A percentile compares a stretch with the other conserved stretches of the same genome.
These are phyloP conservation scores for Geotrichum restrictum DNA, from an alignment of 1,139 yeast genomes.

Conservation along the genomic window DNA sequence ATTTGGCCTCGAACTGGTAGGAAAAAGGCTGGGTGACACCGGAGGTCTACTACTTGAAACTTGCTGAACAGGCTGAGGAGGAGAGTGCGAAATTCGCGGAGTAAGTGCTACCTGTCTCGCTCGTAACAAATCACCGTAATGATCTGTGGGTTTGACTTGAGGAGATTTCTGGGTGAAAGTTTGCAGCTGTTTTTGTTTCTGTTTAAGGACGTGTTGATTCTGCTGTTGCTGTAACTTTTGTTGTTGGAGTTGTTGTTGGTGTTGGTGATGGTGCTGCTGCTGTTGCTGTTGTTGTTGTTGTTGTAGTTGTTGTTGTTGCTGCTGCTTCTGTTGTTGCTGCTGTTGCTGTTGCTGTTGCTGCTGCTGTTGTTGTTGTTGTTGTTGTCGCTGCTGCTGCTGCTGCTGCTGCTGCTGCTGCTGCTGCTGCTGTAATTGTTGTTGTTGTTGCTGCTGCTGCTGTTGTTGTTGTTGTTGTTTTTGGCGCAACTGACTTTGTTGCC, in stretches of 20 bases:
- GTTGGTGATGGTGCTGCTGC: not conserved
- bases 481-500: not conserved
- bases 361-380: not conserved
- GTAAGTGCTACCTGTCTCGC: slow-evolving; percentile 7
- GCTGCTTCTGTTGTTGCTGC: slow-evolving; percentile 20
- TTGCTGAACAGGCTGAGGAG: slow-evolving; percentile 3
- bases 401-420: slow-evolving; percentile 2
- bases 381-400: not conserved
- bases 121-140: slow-evolving; percentile 5
- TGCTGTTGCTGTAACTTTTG: not conserved
- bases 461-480: slow-evolving; percentile 24
- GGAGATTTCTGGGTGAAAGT: not conserved
- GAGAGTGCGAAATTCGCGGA: slow-evolving; percentile 2
- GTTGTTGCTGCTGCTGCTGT: slow-evolving; percentile 22
- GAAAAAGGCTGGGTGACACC: slow-evolving; percentile 13
- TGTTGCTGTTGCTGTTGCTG: slow-evolving; percentile 9
- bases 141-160: slow-evolving; percentile 2
- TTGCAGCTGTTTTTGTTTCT: not conserved
- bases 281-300: slow-evolving; percentile 19
- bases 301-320: slow-evolving; percentile 22
- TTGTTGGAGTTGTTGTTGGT: not conserved
- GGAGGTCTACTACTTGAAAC: not conserved
- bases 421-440: slow-evolving; percentile 23
- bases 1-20: slow-evolving; percentile 11
- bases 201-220: not conserved